These are phyloP conservation scores for Lablab purpureus DNA, from an alignment of 306 rosid species.

Conservation along the genomic window DNA sequence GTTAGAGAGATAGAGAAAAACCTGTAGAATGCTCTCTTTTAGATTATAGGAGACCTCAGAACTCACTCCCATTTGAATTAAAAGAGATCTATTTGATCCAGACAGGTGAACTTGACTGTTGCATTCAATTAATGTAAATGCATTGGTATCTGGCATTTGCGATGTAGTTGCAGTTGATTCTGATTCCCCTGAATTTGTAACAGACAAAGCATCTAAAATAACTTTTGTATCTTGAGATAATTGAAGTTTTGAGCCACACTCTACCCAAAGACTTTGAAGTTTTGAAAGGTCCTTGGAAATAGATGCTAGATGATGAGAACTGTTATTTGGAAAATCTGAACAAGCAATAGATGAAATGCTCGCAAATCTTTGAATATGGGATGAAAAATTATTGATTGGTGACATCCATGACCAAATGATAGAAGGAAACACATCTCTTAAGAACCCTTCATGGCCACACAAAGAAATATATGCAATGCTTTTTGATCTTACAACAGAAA, in stretches of 20 bases:
- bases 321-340: neutral
- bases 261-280: conserved; percentile 15
- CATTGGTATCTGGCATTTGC: neutral
- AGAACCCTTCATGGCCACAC: conserved; percentile 41
- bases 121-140: no score
- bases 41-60: neutral
- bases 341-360: neutral
- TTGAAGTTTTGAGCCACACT: neutral
- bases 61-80: neutral
- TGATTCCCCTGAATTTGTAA: neutral
- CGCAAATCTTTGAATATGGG: neutral
- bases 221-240: neutral
- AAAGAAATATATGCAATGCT: conserved; percentile 41
- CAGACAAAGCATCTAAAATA: neutral
- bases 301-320: neutral
- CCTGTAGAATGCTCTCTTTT: neutral
- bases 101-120: no score
- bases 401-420: conserved; percentile 40
- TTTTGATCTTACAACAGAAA: neutral
- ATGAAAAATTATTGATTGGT: conserved; percentile 8
- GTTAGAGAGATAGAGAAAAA: neutral
- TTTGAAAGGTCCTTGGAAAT: neutral
- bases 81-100: neutral
- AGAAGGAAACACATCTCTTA: conserved; percentile 3
- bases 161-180: neutral